Base-by-base conservation (phyloP, 2,329 filamentous ascomycete genomes). In the Epichloe baconii region DNA sequence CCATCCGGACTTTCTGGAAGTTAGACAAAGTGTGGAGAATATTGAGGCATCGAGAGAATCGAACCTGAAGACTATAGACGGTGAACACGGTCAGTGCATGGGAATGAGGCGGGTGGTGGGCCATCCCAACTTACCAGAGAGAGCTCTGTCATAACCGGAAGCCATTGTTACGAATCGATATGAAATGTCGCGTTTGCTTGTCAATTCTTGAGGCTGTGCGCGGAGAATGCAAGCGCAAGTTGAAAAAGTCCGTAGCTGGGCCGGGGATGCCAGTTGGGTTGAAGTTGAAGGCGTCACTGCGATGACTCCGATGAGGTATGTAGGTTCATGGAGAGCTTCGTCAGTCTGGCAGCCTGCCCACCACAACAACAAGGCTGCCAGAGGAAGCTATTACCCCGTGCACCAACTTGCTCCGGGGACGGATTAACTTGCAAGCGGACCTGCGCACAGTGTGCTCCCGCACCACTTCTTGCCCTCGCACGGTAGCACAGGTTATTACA, bases 121-220 rank as follows among this genome's bases (percentile, higher is more conserved):
- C 40, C 19, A 56, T 51, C 38, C 49, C n/a, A 52, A 66, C 83
- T 75, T 83, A 96, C 90, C 91, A 74, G 91, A 97, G 71, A 97
- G 84, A 73, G 91, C 93, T 86, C 93, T 87, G 77, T 98, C 93
- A 76, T 98, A 98, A 73, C 91, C 91, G 64, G 90, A 95, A 71
- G 89, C 86, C 88, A 94, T 82, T 61, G 41, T 62, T 47, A 46
- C 19, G 49, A 41, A 44, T 41, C 21, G 7, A n/a, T 11, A 8
- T 42, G 14, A 31, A 44, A 11, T 48, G 11, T 34, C 35, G 26
- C 47, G 40, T 26, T 38, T 36, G 19, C 17, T 7, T 48, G 17
- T n/a, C 19, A 21, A 17, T 7, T 31, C 35, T 48, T 11, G 34
- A 26, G 31, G 21, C 11, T 17, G 36, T 23, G 7, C 34, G 26